These are phyloP conservation scores for Cucumis hystrix DNA, from an alignment of 306 rosid genomes.

Conservation along the genomic window DNA sequence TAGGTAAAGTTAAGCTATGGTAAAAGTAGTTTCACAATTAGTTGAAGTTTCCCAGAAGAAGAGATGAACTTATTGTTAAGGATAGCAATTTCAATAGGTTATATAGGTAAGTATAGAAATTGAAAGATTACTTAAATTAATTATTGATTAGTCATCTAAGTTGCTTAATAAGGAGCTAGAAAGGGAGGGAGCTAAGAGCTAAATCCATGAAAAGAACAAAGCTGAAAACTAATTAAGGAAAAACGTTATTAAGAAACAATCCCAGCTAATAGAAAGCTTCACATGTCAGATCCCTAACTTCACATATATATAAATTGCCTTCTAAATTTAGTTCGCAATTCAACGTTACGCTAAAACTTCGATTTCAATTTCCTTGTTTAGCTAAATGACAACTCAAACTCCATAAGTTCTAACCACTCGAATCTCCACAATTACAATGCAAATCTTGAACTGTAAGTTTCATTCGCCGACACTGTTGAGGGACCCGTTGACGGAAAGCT, in stretches of 20 bases:
- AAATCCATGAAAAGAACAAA: neutral
- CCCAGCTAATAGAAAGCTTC: neutral
- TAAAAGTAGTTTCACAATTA: neutral
- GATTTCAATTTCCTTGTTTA: neutral
- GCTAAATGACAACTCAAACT: neutral
- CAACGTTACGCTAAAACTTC: neutral
- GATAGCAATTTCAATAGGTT: neutral
- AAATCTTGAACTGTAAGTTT: neutral
- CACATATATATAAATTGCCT: neutral
- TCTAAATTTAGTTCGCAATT: neutral
- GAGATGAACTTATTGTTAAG: neutral
- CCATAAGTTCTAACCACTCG: neutral
- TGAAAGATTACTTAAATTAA: neutral
- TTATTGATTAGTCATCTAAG: neutral
- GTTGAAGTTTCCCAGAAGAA: neutral
- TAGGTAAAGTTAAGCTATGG: neutral
- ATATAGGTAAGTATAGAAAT: neutral
- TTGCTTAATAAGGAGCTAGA: neutral
- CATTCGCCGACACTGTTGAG: neutral
- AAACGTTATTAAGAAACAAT: neutral
- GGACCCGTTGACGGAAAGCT: neutral
- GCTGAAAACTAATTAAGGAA: neutral
- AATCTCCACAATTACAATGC: neutral
- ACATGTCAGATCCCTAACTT: neutral
- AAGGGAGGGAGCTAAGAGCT: neutral